phyloP scores from a whole-genome alignment of 2,329 filamentous ascomycete species.

The Trichoderma sp. region DNA sequence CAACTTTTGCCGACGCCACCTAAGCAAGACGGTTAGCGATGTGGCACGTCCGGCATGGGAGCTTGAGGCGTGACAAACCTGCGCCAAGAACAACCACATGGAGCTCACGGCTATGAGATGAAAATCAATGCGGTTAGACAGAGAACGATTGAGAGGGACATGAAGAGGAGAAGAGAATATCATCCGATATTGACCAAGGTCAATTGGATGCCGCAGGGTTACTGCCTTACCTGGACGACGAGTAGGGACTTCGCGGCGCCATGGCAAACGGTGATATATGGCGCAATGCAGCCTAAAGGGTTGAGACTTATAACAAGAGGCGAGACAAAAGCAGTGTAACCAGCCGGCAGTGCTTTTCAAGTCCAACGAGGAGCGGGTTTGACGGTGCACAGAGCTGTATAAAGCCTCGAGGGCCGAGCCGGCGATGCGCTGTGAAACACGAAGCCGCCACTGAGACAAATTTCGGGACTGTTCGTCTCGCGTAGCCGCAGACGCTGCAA shows the following conservation, averaged over 20 bases:
- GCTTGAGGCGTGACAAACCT: slow-evolving; percentile 52
- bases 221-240: slow-evolving; percentile 29
- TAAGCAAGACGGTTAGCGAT: slow-evolving; percentile 55
- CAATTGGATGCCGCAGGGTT: background rate
- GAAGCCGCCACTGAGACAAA: slow-evolving; percentile 2
- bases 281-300: background rate
- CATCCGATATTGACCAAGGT: background rate
- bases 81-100: slow-evolving; percentile 81
- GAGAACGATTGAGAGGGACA: background rate
- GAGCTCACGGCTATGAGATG: slow-evolving; percentile 66
- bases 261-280: slow-evolving; percentile 25
- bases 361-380: background rate
- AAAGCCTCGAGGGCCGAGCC: slow-evolving; percentile 1
- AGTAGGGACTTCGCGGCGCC: slow-evolving; percentile 33
- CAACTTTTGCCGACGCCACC: slow-evolving; percentile 92
- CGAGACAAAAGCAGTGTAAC: background rate
- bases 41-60: slow-evolving; percentile 27
- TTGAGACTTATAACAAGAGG: background rate
- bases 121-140: background rate
- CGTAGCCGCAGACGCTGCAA: slow-evolving; percentile 13
- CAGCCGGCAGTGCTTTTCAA: background rate
- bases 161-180: background rate
- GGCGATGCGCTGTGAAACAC: slow-evolving; percentile 8
- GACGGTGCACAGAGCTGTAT: background rate
- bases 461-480: slow-evolving; percentile 10